phyloP scores from a whole-genome alignment of 495 filamentous ascomycete species.

The Hypomontagnella submonticulosa region DNA sequence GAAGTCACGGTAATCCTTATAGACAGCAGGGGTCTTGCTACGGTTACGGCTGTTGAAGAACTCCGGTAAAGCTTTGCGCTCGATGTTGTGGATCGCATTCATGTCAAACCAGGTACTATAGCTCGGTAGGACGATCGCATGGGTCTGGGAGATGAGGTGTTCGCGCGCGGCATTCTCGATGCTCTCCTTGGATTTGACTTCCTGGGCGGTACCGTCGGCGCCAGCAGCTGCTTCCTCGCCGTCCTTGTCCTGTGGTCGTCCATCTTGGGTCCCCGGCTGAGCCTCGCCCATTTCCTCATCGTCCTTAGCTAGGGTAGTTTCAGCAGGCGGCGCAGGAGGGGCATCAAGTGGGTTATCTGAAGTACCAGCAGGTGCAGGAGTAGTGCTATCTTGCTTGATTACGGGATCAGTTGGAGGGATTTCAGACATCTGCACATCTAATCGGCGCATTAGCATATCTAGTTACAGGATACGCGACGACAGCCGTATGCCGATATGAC shows the following conservation, averaged over 20 bases:
- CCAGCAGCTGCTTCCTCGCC: constrained; percentile 60
- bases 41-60: constrained; percentile 98
- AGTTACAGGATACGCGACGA: neutral
- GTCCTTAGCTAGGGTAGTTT: constrained; percentile 68
- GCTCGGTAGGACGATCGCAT: constrained; percentile 93
- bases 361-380: constrained; percentile 62
- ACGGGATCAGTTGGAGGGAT: constrained; percentile 52
- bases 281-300: constrained; percentile 91
- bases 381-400: constrained; percentile 65
- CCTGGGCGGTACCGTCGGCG: constrained; percentile 52
- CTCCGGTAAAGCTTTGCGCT: constrained; percentile 91
- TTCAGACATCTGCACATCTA: constrained; percentile 68
- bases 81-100: constrained; percentile 86
- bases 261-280: constrained; percentile 66
- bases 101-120: constrained; percentile 99
- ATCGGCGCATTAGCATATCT: constrained; percentile 41
- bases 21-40: constrained; percentile 96
- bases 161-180: constrained; percentile 86
- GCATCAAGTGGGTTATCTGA: constrained; percentile 90
- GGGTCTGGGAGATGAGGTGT: constrained; percentile 90
- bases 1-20: constrained; percentile 98
- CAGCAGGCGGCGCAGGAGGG: constrained; percentile 77
- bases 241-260: constrained; percentile 44
- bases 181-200: constrained; percentile 75
- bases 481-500: neutral